phyloP scores from a whole-genome alignment of 169 alveolate species.

The Plasmodium vivax region DNA sequence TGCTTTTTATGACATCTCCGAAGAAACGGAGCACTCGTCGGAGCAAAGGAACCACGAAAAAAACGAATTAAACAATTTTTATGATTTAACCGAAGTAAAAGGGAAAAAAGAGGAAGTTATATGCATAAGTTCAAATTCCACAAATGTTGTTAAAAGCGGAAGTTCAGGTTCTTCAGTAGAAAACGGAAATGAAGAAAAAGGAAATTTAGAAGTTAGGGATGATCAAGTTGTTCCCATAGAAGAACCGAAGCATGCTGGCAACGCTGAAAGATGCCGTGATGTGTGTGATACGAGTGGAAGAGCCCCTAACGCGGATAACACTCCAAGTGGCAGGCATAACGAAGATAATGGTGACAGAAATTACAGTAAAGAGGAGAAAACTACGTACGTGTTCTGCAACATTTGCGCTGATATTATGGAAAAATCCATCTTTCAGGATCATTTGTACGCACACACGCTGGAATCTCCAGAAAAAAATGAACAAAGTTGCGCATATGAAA shows the following conservation, averaged over 20 bases:
- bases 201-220: conserved; percentile 13
- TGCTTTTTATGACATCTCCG: conserved; percentile 2
- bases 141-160: not conserved
- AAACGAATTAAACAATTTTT: conserved; percentile 18
- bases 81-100: conserved; percentile 44
- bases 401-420: conserved; percentile 43
- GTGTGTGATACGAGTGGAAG: not conserved
- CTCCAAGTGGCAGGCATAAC: not conserved
- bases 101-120: conserved; percentile 44
- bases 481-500: not conserved
- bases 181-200: not conserved
- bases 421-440: conserved; percentile 21
- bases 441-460: conserved; percentile 44
- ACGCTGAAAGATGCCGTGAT: not conserved
- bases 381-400: conserved; percentile 16
- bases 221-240: not conserved
- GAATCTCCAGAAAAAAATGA: not conserved
- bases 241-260: conserved; percentile 3
- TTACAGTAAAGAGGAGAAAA: not conserved
- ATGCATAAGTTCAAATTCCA: conserved; percentile 34
- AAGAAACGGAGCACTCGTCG: not conserved
- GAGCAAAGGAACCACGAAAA: conserved; percentile 2
- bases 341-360: not conserved
- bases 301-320: not conserved
- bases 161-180: conserved; percentile 9